phyloP scores from a whole-genome alignment of 768 basidiomycete species.

The Phaeolepiota aurea region DNA sequence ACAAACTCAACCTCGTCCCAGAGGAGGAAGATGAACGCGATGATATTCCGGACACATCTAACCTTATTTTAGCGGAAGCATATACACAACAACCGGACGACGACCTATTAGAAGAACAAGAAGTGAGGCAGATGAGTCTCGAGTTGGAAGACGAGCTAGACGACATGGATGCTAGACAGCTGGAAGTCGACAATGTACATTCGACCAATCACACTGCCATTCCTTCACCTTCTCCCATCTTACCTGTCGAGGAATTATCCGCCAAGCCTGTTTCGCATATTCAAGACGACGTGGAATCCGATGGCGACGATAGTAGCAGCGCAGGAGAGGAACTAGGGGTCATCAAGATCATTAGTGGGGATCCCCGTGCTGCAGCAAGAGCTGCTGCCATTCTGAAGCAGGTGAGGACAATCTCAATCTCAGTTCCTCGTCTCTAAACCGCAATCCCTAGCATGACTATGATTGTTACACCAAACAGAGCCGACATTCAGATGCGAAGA shows the following conservation, averaged over 20 bases:
- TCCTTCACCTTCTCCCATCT: too few species aligned
- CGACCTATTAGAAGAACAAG: conserved; percentile 17
- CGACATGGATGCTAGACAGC: background rate
- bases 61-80: background rate
- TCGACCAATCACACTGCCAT: too few species aligned
- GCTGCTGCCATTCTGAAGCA: conserved; percentile 91
- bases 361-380: conserved; percentile 80
- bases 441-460: conserved; percentile 73
- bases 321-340: conserved; percentile 44
- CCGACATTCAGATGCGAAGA: conserved; percentile 17
- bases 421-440: background rate
- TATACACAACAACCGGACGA: conserved; percentile 12
- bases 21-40: conserved; percentile 8
- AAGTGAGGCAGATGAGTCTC: conserved; percentile 10
- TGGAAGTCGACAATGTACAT: background rate
- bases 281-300: conserved; percentile 20
- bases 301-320: conserved; percentile 18
- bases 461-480: conserved; percentile 63
- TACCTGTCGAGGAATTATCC: too few species aligned
- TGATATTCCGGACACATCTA: conserved; percentile 5
- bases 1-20: conserved; percentile 11
- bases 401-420: conserved; percentile 31
- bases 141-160: conserved; percentile 11
- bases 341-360: conserved; percentile 77
- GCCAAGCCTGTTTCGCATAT: too few species aligned